Evolutionary conservation across 225 moss, liverwort and hornwort species (phyloP).

Genomic region (Polytrichum formosum): DNA sequence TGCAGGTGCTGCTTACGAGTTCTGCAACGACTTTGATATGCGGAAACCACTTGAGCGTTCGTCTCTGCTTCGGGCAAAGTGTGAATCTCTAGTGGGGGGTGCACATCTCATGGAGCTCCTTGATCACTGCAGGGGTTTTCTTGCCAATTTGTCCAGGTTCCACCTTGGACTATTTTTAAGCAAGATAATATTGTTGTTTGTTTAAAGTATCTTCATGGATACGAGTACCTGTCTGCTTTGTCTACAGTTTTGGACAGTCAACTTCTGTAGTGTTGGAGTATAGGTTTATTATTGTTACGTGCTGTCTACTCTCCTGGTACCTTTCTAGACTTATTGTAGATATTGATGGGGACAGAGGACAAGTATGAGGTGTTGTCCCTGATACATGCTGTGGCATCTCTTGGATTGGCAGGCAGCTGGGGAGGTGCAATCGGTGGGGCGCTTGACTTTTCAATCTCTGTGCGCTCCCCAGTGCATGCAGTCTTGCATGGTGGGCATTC

Average conservation of each 20-base stretch:
- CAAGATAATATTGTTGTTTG: no score
- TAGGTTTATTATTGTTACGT: no score
- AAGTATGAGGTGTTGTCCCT: conserved; percentile 3
- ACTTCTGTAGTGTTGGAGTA: no score
- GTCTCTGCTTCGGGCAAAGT: conserved; percentile 34
- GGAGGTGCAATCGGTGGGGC: conserved; percentile 60
- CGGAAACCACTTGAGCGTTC: conserved; percentile 54
- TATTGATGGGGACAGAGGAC: not conserved
- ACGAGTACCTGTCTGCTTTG: no score
- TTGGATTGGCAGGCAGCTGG: conserved; percentile 39
- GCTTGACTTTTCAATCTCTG: conserved; percentile 79
- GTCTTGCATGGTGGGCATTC: conserved; percentile 57
- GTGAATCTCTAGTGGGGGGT: conserved; percentile 48
- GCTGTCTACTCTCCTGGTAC: no score
- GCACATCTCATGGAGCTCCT: conserved; percentile 39
- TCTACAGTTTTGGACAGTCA: no score
- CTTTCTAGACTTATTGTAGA: no score
- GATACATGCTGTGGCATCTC: conserved; percentile 4
- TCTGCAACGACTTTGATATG: conserved; percentile 62
- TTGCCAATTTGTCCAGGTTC: conserved; percentile 61
- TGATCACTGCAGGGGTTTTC: conserved; percentile 66
- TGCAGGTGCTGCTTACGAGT: conserved; percentile 33
- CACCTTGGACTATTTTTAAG: not conserved
- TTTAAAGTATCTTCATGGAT: no score
- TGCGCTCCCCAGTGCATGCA: conserved; percentile 90